A percentile compares a stretch with the other conserved stretches of the same genome.
These are phyloP conservation scores for Arthrobotrys entomopaga DNA, from an alignment of 2,329 filamentous ascomycete species.

Conservation along the genomic window DNA sequence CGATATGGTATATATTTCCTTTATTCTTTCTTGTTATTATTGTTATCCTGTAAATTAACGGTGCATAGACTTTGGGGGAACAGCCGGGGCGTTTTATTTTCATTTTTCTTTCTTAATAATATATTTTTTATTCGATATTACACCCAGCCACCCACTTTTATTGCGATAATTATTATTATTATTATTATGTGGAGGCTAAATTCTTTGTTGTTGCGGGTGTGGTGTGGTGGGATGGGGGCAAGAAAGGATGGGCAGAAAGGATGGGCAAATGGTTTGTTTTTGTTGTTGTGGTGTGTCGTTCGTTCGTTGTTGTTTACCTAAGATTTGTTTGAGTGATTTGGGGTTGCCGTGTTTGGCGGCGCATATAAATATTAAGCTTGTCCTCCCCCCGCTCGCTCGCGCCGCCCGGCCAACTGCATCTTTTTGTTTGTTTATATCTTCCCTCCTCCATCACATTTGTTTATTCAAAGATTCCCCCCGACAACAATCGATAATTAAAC, in stretches of 20 bases:
- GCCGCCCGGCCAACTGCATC: constrained; percentile 42
- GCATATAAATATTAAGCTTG: constrained; percentile 35
- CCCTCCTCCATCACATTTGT: background rate
- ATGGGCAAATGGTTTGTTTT: constrained; percentile 1
- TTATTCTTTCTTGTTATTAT: background rate
- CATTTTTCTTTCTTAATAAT: no score
- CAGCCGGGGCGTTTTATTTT: no score
- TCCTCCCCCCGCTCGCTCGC: constrained; percentile 2
- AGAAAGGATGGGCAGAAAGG: background rate
- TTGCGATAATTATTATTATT: no score
- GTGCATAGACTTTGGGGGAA: no score
- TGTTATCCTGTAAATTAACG: no score
- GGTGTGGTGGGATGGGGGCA: background rate
- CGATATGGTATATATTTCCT: no score
- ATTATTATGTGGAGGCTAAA: no score
- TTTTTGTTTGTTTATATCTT: constrained; percentile 51
- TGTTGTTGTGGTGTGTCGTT: constrained; percentile 7
- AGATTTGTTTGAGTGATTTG: constrained; percentile 32
- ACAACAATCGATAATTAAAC: constrained; percentile 53
- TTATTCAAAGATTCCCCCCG: constrained; percentile 23
- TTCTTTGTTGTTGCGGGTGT: no score
- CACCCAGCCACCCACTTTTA: constrained; percentile 40
- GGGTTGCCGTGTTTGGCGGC: constrained; percentile 13
- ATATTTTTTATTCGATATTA: background rate
- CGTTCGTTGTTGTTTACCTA: constrained; percentile 11